These are phyloP conservation scores for Yamadazyma endophytica DNA, from an alignment of 805 yeast genomes.

Conservation along the genomic window DNA sequence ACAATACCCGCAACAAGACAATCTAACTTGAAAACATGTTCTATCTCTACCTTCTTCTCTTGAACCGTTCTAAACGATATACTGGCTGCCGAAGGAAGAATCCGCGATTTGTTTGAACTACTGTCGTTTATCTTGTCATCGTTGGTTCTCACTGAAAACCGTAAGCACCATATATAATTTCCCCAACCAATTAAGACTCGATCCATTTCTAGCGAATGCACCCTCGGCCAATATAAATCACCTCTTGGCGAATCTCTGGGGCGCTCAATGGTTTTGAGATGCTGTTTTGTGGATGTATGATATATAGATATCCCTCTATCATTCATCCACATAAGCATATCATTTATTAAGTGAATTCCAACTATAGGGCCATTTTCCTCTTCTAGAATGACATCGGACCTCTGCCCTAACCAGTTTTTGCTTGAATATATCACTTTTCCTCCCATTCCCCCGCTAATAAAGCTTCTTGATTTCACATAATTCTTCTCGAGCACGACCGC, in stretches of 20 bases:
- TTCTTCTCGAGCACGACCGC: constrained; percentile 77
- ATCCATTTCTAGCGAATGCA: constrained; percentile 61
- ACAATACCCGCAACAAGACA: constrained; percentile 72
- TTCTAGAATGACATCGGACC: constrained; percentile 64
- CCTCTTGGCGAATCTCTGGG: constrained; percentile 60
- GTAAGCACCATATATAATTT: constrained; percentile 66
- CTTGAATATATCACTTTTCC: constrained; percentile 76
- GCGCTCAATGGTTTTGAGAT: constrained; percentile 49
- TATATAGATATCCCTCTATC: constrained; percentile 73
- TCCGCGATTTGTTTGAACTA: constrained; percentile 26
- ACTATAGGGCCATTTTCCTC: constrained; percentile 68
- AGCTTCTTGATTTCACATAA: constrained; percentile 58
- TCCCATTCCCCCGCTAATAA: constrained; percentile 85
- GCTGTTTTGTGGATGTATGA: constrained; percentile 48
- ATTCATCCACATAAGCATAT: constrained; percentile 76
- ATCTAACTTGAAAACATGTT: constrained; percentile 43
- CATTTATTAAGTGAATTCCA: constrained; percentile 58
- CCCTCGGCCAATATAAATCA: constrained; percentile 81
- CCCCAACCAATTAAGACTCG: constrained; percentile 81
- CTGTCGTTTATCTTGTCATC: constrained; percentile 13
- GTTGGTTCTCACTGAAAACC: constrained; percentile 30
- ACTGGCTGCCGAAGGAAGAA: constrained; percentile 51
- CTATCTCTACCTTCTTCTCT: constrained; percentile 44
- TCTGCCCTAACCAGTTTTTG: constrained; percentile 82
- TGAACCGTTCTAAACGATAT: constrained; percentile 45